Evolutionary conservation across 805 yeast species (phyloP).

Genomic region (Sporopachydermia lactativora): DNA sequence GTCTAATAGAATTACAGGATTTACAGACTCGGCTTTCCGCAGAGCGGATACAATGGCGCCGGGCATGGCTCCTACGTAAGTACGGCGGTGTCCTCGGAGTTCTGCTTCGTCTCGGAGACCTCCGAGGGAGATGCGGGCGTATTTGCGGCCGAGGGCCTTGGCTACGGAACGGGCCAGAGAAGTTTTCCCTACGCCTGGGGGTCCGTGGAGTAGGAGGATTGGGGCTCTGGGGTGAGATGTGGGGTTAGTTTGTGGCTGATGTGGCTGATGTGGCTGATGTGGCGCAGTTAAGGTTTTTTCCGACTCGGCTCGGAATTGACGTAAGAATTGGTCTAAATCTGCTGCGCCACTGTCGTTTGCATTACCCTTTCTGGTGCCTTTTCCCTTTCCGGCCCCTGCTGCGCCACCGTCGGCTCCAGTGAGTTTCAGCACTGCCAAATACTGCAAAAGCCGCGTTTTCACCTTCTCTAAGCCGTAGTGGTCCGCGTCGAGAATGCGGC

Average conservation of each 20-base stretch:
- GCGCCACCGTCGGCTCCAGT: slow-evolving; percentile 12
- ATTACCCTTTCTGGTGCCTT: slow-evolving; percentile 2
- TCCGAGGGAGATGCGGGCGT: slow-evolving; percentile 73
- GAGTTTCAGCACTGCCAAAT: slow-evolving; percentile 63
- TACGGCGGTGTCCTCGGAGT: slow-evolving; percentile 79
- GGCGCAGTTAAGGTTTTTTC: slow-evolving; percentile 6
- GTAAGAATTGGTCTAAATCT: not conserved
- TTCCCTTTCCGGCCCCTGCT: not conserved
- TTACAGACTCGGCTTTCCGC: slow-evolving; percentile 61
- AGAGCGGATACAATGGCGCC: slow-evolving; percentile 69
- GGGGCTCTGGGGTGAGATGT: slow-evolving; percentile 58
- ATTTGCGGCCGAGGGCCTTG: slow-evolving; percentile 51
- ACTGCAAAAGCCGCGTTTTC: slow-evolving; percentile 63
- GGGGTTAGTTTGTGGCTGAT: not conserved
- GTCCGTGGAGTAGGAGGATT: slow-evolving; percentile 71
- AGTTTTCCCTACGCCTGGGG: slow-evolving; percentile 92
- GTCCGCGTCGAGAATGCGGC: slow-evolving; percentile 49
- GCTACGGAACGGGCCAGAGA: slow-evolving; percentile 78
- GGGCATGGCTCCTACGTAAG: slow-evolving; percentile 88
- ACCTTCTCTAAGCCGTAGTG: slow-evolving; percentile 67
- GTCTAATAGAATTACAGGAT: slow-evolving; percentile 72
- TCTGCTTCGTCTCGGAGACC: slow-evolving; percentile 86
- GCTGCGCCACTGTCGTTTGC: slow-evolving; percentile 2
- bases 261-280: slow-evolving; percentile 4
- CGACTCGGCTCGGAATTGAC: slow-evolving; percentile 2